Evolutionary conservation across 768 basidiomycete species (phyloP), one percentile per base, ranked within the genome.

Genomic region (Tephrocybe sp.): DNA sequence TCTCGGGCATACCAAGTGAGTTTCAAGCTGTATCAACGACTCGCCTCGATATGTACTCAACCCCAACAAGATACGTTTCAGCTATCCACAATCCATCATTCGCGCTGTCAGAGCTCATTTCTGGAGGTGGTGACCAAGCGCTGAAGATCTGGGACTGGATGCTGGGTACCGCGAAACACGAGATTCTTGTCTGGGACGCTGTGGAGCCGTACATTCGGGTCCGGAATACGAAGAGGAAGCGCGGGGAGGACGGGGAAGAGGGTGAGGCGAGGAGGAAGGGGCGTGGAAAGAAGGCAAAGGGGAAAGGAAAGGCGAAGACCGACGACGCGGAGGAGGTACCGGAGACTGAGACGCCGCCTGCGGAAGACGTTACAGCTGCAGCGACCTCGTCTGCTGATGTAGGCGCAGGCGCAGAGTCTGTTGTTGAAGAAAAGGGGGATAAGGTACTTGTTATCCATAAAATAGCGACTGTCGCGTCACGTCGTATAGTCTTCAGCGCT

Each of bases 121-220:
- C 92, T 0, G 96, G 90, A 5, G 96, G 96, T 9, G 96, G 95
- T 0, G 96, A 98, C 58, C 71, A 79, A 0, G 69, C 75, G 46
- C 64, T 96, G 16, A 87, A 86, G 59, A 52, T 92, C 7, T 95
- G 90, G 90, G 79, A 90, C 53, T 91, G 87, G 84, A 77, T 84
- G 66, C 70, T 72, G 0, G 94, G 93, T 0, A 56, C 58, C 28
- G 62, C 81, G 30, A 64, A 76, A 28, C 69, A 71, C 25, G 77
- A 83, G 31, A 68, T 96, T 9, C 58, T 65, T 4, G 71, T 95
- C 16, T 64, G 67, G 49, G 65, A 73, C 6, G 59, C 62, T 0
- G 74, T 83, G 13, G 71, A 76, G 47, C 78, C 76, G 0, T 83
- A 75, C 50, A 70, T 84, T 30, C 74, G 64, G 31, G 67, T 76